A percentile compares a stretch with the other conserved stretches of the same genome.
Evolutionary conservation across 805 yeast species (phyloP).

Genomic region (Cyberlindnera saturnus): DNA sequence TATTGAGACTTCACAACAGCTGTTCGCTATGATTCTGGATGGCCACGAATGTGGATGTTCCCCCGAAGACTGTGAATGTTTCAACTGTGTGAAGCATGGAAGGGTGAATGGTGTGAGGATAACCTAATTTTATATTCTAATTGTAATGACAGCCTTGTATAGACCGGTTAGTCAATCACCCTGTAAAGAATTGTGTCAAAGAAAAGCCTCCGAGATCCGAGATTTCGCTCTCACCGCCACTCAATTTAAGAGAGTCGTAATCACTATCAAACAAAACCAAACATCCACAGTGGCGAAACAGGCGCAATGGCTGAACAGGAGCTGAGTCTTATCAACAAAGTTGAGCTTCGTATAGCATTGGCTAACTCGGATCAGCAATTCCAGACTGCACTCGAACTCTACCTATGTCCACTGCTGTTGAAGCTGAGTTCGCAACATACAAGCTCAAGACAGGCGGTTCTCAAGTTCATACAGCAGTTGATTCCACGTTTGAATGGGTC

Average conservation of each 20-base stretch:
- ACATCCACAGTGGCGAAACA: too few species aligned
- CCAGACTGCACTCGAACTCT: constrained; percentile 51
- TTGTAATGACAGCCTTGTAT: neutral
- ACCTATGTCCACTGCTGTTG: constrained; percentile 70
- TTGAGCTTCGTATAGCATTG: constrained; percentile 74
- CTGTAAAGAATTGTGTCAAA: too few species aligned
- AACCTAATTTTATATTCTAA: neutral
- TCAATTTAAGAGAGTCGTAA: too few species aligned
- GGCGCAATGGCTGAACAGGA: constrained; percentile 35
- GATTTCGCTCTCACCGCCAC: too few species aligned
- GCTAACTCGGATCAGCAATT: constrained; percentile 65
- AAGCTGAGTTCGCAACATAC: constrained; percentile 70
- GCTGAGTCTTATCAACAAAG: constrained; percentile 60
- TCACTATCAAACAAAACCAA: too few species aligned
- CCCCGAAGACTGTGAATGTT: constrained; percentile 19
- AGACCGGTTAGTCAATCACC: too few species aligned
- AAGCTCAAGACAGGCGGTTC: constrained; percentile 60
- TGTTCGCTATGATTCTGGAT: neutral
- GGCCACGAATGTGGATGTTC: constrained; percentile 20
- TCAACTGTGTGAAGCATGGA: constrained; percentile 18
- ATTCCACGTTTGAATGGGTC: constrained; percentile 61
- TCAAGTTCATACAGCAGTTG: constrained; percentile 60
- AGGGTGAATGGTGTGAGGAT: constrained; percentile 15
- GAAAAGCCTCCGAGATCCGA: too few species aligned
- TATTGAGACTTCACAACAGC: neutral